Base-by-base conservation (phyloP, 2,329 filamentous ascomycete species). In the Fusarium sp. region DNA sequence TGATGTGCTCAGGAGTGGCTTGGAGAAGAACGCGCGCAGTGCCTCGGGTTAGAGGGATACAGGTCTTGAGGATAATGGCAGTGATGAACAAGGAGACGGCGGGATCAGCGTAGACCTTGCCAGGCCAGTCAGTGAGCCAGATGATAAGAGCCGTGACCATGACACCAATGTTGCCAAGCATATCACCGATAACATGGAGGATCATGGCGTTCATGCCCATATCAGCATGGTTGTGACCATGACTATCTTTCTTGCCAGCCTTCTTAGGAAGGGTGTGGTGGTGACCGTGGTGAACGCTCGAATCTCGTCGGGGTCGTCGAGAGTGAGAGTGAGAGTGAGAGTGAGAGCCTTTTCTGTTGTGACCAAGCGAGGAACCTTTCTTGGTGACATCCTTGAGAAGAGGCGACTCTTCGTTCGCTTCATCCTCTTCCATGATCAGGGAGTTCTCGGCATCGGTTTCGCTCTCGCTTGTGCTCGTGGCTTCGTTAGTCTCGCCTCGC, bases 61-160 rank as follows among this genome's bases (percentile, higher is more conserved):
- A 91, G 2, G 91, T 92, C 68, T 85, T 86, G 60, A 91, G 85
- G 63, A 92, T 91, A 72, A 91, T 91, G 60, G 94, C 80, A 3
- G 96, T 97, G 79, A 99, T 99, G 79, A 98, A 86, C 17, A 99
- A 88, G 0, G 96, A 99, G 61, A 99, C 95, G 18, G 89, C 88
- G 0, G 96, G 96, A 76, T 99, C 96, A 41, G 93, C 91, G 76
- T 98, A 98, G 81, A 88, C 91, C 67, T 92, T 90, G 82, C 91
- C 94, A 7, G 87, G 85, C 84, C 88, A 97, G 52, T 91, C 83
- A 3, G 93, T 96, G 58, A 97, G 85, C 94, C 94, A 97, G 80
- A 99, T 98, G 76, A 96, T 85, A 35, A 96, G 85, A 6, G 92
- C 93, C 6, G 93, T 93, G 46, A 85, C 84, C 66, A 96, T 96